Conservation (phyloP, 768 basidiomycete genomes). For the Tricholoma bakamatsutake region DNA sequence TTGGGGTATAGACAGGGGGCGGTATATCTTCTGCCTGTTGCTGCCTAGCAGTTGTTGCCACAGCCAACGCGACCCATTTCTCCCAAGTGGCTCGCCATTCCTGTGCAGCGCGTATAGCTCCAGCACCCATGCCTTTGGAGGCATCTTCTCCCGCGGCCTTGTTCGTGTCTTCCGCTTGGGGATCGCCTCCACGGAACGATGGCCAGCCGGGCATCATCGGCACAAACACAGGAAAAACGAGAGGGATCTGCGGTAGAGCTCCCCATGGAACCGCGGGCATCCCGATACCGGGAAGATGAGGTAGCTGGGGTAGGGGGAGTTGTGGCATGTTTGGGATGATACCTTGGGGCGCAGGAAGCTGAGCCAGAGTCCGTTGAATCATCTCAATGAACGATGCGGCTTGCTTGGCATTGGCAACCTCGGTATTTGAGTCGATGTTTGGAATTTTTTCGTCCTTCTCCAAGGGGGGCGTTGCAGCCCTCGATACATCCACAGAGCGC, state of each 20-base stretch:
- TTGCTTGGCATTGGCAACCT: constrained; percentile 38
- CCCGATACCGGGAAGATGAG: constrained; percentile 63
- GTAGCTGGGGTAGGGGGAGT: constrained; percentile 49
- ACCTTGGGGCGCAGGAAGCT: constrained; percentile 51
- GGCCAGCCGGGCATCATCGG: constrained; percentile 62
- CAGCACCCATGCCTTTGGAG: constrained; percentile 32
- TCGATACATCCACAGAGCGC: constrained; percentile 27
- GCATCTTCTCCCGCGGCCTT: constrained; percentile 29
- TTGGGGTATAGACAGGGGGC: constrained; percentile 71
- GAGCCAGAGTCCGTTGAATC: constrained; percentile 71
- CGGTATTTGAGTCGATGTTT: constrained; percentile 8
- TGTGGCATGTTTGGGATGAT: constrained; percentile 41
- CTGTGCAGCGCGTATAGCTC: constrained; percentile 45
- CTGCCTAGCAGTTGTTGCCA: constrained; percentile 41
- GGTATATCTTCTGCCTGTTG: constrained; percentile 44
- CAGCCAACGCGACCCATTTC: constrained; percentile 60
- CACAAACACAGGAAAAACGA: constrained; percentile 77
- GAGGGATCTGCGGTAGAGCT: constrained; percentile 59
- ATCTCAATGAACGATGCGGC: constrained; percentile 57
- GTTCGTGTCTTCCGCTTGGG: constrained; percentile 22
- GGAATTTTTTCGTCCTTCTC: constrained; percentile 20
- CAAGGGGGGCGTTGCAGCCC: constrained; percentile 26
- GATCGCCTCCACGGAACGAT: constrained; percentile 52
- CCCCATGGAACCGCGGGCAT: constrained; percentile 61
- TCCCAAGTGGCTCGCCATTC: constrained; percentile 72